Percentiles rank a stretch among this genome's conserved stretches.
Evolutionary conservation across 2,329 filamentous ascomycete genomes (phyloP).

Genomic region (Acrocalymma vagum): DNA sequence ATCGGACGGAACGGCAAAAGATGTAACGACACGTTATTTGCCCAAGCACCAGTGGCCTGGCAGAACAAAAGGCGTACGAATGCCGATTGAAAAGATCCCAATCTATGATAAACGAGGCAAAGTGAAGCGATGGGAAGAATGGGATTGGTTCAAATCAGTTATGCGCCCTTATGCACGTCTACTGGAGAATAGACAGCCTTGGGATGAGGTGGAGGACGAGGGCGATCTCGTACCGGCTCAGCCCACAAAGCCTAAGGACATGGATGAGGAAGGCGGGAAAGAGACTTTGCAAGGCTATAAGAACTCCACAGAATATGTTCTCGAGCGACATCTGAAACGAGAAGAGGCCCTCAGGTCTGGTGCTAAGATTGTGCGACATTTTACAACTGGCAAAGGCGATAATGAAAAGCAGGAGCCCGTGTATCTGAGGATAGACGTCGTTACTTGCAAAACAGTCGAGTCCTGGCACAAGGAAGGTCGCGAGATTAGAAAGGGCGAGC

Average conservation of each 20-base stretch:
- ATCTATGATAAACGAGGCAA: conserved; percentile 81
- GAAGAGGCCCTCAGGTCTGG: conserved; percentile 84
- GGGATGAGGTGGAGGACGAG: conserved; percentile 81
- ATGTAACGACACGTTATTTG: conserved; percentile 91
- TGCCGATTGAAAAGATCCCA: conserved; percentile 81
- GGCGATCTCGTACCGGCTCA: conserved; percentile 78
- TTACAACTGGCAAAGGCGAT: conserved; percentile 77
- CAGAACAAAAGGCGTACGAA: conserved; percentile 84
- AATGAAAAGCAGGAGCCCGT: conserved; percentile 81
- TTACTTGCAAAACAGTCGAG: conserved; percentile 87
- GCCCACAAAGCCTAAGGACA: conserved; percentile 68
- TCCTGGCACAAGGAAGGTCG: conserved; percentile 98
- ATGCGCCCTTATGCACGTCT: conserved; percentile 76
- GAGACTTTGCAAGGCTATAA: conserved; percentile 88
- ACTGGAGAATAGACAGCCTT: conserved; percentile 65
- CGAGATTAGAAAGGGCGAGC: conserved; percentile 72
- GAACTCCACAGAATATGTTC: conserved; percentile 81
- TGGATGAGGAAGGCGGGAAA: conserved; percentile 75
- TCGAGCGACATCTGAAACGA: conserved; percentile 85
- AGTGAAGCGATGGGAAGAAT: conserved; percentile 76
- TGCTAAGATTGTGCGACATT: conserved; percentile 75
- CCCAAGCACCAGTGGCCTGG: conserved; percentile 84
- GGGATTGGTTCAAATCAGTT: conserved; percentile 87
- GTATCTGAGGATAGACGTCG: conserved; percentile 79
- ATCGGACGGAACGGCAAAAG: conserved; percentile 87